Base-by-base conservation (phyloP, 495 filamentous ascomycete species). In the Aspergillus affinis region DNA sequence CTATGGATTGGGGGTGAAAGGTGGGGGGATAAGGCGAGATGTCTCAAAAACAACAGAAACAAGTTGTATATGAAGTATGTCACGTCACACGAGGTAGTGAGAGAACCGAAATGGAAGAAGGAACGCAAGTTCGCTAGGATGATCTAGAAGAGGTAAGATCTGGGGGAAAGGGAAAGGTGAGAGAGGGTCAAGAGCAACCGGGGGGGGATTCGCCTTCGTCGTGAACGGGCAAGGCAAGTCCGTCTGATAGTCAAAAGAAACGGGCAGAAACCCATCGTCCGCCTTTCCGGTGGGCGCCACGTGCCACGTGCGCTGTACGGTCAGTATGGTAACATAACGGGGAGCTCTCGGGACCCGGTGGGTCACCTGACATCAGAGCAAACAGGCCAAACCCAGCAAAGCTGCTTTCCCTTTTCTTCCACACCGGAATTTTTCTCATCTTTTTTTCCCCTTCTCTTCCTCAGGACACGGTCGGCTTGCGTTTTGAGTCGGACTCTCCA, bases 251-350 rank as follows among this genome's bases (percentile, higher is more conserved):
- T 32, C 44, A 41, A 29, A 10, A 58, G 75, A 77, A 77, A 67
- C 64, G 56, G 75, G 72, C 72, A 71, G 75, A 77, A 77, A 62
- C 75, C 51, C 65, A 74, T 77, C 66, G 73, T 70, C 64, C 59
- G 61, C 55, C 58, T 60, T 64, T 59, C 44, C 51, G 18, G 54
- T 10, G 12, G 18, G 55, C 19, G 52, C 51, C 41, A 6, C 30
- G 17, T 58, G 53, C 47, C 44, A 20, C 6, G 41, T 48, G 17
- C 21, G 23, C 48, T 21, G 54, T 56, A 56, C 9, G 19, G 32
- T 47, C 36, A 36, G 41, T 55, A 47, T 44, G 13, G 29, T 23
- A 3, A 20, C n/a, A 5, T 8, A 1, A 23, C 52, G 6, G 20
- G 30, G 9, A 32, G 19, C 30, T 19, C 15, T 32, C 46, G 47